Evolutionary conservation across 2,329 filamentous ascomycete genomes (phyloP), one percentile per base, ranked within the genome.

Genomic region (Botrytis paeoniae): DNA sequence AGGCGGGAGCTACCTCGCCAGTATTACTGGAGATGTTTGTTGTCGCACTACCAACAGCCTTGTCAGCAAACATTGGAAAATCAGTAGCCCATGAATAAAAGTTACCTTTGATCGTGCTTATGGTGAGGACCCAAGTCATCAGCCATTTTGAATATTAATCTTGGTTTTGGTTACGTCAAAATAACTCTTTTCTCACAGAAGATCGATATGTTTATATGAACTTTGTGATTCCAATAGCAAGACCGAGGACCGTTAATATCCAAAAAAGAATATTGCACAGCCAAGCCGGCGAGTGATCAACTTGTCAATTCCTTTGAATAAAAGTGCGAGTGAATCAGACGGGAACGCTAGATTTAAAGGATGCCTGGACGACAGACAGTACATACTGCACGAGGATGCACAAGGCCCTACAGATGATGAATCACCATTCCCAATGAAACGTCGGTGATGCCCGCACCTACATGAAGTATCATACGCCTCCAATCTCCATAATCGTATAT

Each of bases 61-160:
- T 57, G 48, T 69, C 32, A 69, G 37, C 8, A 54, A 32, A n/a
- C 18, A 18, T 6, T 25, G 20, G n/a, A n/a, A 32, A 54, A 8
- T 2, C 9, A 51, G 1, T 16, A 18, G 39, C 12, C 32, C 7
- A 12, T 12, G 22, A 7, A 25, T 9, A 5, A 32, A 25, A 41
- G 48, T 6, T 69, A 72, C 70, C 32, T 20, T 41, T 69, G 54
- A 69, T 69, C 65, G 39, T 71, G 61, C n/a, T 20, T n/a, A 59
- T 43, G 63, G 32, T 35, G 51, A 51, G 45, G 22, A 51, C 20
- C 29, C 20, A 32, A 61, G 14, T 60, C 60, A 18, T 69, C 70
- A 14, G 70, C 63, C 70, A 72, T 72, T n/a, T 41, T 69, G 63
- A 48, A 25, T 22, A n/a, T 61, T n/a, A 54, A 29, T 37, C 18